These are phyloP conservation scores for Hypoxylon sp. DNA, from an alignment of 2,329 filamentous ascomycete genomes.

Conservation along the genomic window DNA sequence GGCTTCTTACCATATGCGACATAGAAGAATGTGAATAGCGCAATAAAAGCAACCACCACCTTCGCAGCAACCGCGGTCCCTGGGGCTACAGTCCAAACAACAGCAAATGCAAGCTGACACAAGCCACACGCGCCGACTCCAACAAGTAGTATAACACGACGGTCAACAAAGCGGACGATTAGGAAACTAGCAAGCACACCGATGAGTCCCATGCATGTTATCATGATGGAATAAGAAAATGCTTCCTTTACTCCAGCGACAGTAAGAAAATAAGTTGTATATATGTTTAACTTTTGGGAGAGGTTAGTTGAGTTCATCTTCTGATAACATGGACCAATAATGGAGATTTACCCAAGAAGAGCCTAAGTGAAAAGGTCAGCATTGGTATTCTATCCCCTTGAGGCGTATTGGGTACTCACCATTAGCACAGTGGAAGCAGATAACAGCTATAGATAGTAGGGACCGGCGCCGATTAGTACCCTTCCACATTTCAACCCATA, in stretches of 20 bases:
- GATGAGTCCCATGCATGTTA: slow-evolving; percentile 55
- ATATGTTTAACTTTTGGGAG: slow-evolving; percentile 34
- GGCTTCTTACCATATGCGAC: slow-evolving; percentile 52
- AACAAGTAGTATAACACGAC: slow-evolving; percentile 53
- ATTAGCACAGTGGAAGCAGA: slow-evolving; percentile 55
- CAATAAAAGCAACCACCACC: slow-evolving; percentile 54
- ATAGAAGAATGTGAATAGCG: slow-evolving; percentile 56
- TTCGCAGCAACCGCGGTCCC: slow-evolving; percentile 47
- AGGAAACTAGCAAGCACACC: slow-evolving; percentile 53
- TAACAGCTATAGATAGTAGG: slow-evolving; percentile 52
- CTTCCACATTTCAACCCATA: slow-evolving; percentile 56
- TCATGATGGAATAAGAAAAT: slow-evolving; percentile 56
- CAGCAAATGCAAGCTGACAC: slow-evolving; percentile 54
- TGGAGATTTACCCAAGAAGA: slow-evolving; percentile 55
- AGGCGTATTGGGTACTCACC: slow-evolving; percentile 42
- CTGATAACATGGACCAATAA: slow-evolving; percentile 32
- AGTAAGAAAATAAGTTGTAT: slow-evolving; percentile 55
- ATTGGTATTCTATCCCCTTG: background rate
- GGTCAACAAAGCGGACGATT: slow-evolving; percentile 53
- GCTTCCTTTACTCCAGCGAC: slow-evolving; percentile 54
- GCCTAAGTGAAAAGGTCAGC: slow-evolving; percentile 41
- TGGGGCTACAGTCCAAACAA: slow-evolving; percentile 53
- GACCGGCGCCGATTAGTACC: slow-evolving; percentile 53
- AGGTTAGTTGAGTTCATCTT: background rate
- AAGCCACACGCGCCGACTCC: slow-evolving; percentile 54